Percentiles rank a stretch among this genome's conserved stretches.
phyloP scores from a whole-genome alignment of 768 basidiomycete genomes.

The Tulasnella sp. region DNA sequence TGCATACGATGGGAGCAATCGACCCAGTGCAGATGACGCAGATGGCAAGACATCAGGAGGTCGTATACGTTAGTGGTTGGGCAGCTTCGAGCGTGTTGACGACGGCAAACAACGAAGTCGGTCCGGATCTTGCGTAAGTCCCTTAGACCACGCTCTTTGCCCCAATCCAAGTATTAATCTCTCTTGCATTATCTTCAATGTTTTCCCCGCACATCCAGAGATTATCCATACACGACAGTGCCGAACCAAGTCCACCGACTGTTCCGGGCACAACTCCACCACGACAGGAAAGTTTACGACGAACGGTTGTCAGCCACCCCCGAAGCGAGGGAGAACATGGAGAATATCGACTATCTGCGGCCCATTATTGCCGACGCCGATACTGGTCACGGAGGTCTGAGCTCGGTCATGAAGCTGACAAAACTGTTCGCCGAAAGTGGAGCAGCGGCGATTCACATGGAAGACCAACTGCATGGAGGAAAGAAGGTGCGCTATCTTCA shows the following conservation, averaged over 20 bases:
- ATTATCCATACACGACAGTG: conserved; percentile 95
- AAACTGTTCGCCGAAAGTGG: conserved; percentile 97
- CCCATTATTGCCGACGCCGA: conserved; percentile 96
- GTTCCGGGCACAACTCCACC: conserved; percentile 88
- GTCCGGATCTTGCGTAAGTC: conserved; percentile 81
- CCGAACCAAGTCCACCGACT: conserved; percentile 94
- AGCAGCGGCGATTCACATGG: conserved; percentile 86
- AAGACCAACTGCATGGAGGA: conserved; percentile 92
- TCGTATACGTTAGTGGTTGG: conserved; percentile 93
- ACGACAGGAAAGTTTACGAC: conserved; percentile 92
- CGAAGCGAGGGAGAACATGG: conserved; percentile 68
- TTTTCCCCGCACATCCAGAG: conserved; percentile 50
- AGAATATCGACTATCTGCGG: conserved; percentile 83
- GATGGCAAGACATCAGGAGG: conserved; percentile 84
- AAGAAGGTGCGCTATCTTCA: conserved; percentile 64
- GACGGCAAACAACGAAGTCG: conserved; percentile 88
- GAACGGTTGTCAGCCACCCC: conserved; percentile 70
- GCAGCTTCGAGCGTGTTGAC: conserved; percentile 84
- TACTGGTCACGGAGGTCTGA: conserved; percentile 93
- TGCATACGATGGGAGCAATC: conserved; percentile 91
- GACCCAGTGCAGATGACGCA: conserved; percentile 96
- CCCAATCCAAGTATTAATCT: neutral
- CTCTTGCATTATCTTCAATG: neutral
- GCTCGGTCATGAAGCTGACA: conserved; percentile 90
- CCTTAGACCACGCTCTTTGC: neutral